Percentiles rank a stretch among this genome's conserved stretches.
phyloP scores from a whole-genome alignment of 176 grass and related monocot species.

The Bromus sterilis region DNA sequence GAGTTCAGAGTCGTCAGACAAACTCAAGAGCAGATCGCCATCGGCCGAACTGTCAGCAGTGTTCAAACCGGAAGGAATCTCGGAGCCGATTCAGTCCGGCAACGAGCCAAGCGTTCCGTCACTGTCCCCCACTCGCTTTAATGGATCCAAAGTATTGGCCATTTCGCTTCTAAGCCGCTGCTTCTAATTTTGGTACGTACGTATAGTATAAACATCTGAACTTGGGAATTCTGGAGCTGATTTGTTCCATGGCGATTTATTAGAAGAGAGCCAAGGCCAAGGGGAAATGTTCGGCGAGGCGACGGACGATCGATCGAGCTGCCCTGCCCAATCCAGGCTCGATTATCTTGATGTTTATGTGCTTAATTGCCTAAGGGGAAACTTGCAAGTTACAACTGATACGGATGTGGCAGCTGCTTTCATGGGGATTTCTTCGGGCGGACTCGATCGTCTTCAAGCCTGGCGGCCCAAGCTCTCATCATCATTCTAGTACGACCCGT shows the following conservation, averaged over 20 bases:
- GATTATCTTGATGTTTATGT: neutral
- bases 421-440: neutral
- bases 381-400: neutral
- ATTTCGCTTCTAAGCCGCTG: neutral
- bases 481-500: neutral
- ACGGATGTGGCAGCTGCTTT: neutral
- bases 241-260: neutral
- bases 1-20: neutral
- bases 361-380: neutral
- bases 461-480: neutral
- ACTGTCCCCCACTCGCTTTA: neutral
- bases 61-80: neutral
- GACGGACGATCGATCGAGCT: neutral
- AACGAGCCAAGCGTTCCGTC: neutral
- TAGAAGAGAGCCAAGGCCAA: neutral
- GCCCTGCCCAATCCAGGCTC: neutral
- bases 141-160: neutral
- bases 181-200: too few species aligned
- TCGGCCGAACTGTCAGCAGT: neutral
- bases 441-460: neutral
- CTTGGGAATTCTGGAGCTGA: neutral
- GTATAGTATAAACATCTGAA: too few species aligned
- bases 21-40: neutral
- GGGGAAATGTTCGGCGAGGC: neutral
- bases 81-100: neutral